Conservation (phyloP, 345 rosid genomes). For the Murraya paniculata region DNA sequence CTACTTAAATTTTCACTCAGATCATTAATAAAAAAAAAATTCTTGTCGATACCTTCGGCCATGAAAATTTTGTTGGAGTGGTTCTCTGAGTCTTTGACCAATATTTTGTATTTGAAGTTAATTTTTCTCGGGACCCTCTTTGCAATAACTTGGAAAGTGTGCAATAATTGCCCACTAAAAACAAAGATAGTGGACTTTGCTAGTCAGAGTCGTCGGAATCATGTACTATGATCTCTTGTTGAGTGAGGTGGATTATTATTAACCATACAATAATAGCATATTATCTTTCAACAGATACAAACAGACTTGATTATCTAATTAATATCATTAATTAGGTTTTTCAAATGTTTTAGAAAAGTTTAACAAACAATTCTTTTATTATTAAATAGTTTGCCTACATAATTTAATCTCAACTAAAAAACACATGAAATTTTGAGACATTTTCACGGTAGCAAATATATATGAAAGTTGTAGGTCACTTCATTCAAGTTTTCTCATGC, state of each 20-base stretch:
- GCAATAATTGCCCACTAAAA: neutral
- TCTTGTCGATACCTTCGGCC: too few relatives aligned
- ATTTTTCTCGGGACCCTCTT: neutral
- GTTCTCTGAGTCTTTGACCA: too few relatives aligned
- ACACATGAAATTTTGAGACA: neutral
- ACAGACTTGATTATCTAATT: neutral
- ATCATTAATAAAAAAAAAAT: too few relatives aligned
- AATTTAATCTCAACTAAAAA: neutral
- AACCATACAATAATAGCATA: too few relatives aligned
- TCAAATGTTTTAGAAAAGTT: neutral
- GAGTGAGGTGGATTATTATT: neutral
- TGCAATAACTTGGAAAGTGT: neutral
- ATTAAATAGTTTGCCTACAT: neutral
- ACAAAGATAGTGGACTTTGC: neutral
- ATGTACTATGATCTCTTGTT: neutral
- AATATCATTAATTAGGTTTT: neutral
- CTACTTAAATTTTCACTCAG: too few relatives aligned
- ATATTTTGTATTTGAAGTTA: too few relatives aligned
- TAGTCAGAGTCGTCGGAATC: neutral
- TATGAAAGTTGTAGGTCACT: neutral
- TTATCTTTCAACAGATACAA: neutral
- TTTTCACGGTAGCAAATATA: neutral
- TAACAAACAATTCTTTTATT: neutral
- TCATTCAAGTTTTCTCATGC: neutral
- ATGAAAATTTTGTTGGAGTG: too few relatives aligned